phyloP scores from a whole-genome alignment of 2,329 filamentous ascomycete genomes.

The Trichophyton benhamiae region DNA sequence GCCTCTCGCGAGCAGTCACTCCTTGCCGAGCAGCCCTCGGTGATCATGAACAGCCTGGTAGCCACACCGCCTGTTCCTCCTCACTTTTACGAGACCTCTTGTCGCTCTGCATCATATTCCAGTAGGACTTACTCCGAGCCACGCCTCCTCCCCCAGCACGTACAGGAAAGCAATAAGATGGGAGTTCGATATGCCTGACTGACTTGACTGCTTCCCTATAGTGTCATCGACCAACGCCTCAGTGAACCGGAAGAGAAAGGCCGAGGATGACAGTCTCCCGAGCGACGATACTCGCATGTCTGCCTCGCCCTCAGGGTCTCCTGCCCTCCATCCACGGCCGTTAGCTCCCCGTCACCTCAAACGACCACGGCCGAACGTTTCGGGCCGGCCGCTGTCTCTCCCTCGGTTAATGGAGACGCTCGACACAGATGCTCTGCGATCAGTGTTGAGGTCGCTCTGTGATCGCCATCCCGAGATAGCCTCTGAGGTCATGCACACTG shows the following conservation, averaged over 20 bases:
- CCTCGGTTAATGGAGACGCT: conserved; percentile 86
- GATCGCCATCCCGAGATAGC: conserved; percentile 77
- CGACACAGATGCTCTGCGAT: conserved; percentile 69
- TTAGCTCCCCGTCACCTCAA: conserved; percentile 59
- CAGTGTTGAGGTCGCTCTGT: conserved; percentile 80
- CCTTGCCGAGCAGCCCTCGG: conserved; percentile 13
- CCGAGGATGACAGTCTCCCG: conserved; percentile 51
- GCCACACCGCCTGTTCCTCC: conserved; percentile 48
- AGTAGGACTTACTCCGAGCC: conserved; percentile 33
- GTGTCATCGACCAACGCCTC: conserved; percentile 31
- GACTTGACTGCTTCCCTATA: conserved; percentile 15
- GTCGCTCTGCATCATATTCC: conserved; percentile 47
- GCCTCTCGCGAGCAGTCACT: background rate
- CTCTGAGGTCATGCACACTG: conserved; percentile 68
- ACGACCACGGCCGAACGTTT: conserved; percentile 55
- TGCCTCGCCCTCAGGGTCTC: conserved; percentile 72
- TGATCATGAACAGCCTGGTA: conserved; percentile 50
- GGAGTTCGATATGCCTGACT: background rate
- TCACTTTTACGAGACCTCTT: conserved; percentile 49
- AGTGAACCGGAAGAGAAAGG: conserved; percentile 67
- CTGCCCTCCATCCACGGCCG: conserved; percentile 57
- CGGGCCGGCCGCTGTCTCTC: conserved; percentile 52
- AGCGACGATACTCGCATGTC: conserved; percentile 67
- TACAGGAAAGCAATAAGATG: background rate
- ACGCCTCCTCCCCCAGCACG: conserved; percentile 7